Evolutionary conservation across 257 asterid genomes (phyloP).

Genomic region (Galeopsis tetrahit): DNA sequence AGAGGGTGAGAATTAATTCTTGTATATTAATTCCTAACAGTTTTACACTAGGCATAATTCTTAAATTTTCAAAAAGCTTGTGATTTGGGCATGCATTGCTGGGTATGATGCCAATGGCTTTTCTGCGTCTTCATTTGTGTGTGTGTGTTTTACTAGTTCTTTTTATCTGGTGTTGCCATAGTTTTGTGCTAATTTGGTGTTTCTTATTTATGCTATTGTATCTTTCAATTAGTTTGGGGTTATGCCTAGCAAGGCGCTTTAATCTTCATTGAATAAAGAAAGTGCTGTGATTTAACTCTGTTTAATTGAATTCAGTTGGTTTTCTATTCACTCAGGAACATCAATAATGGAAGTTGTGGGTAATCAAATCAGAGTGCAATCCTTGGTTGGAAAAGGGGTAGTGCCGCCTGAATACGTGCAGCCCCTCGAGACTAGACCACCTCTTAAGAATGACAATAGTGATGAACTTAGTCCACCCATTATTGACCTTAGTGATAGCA

Average conservation of each 20-base stretch:
- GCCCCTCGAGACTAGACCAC: conserved; percentile 64
- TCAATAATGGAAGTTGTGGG: conserved; percentile 44
- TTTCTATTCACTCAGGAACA: conserved; percentile 22
- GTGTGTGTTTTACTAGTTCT: not conserved
- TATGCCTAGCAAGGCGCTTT: not conserved
- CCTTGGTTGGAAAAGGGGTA: conserved; percentile 47
- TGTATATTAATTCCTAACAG: too few relatives aligned
- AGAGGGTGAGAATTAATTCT: too few relatives aligned
- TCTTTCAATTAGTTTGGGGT: not conserved
- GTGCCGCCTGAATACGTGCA: conserved; percentile 82
- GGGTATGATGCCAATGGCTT: not conserved
- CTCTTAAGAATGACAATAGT: conserved; percentile 4
- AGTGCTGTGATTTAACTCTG: not conserved
- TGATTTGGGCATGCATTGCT: not conserved
- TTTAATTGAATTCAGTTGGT: conserved; percentile 15
- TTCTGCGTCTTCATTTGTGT: not conserved
- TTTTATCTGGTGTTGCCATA: not conserved
- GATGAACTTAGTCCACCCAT: conserved; percentile 39
- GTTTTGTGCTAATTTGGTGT: not conserved
- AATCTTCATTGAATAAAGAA: not conserved
- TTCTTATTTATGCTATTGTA: not conserved
- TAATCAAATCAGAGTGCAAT: conserved; percentile 63
- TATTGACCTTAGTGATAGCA: conserved; percentile 52
- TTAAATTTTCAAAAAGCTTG: not conserved
- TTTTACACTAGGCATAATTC: conserved; percentile 15